Conservation (phyloP, 2,329 filamentous ascomycete genomes). For the Macroventuria anomochaeta region DNA sequence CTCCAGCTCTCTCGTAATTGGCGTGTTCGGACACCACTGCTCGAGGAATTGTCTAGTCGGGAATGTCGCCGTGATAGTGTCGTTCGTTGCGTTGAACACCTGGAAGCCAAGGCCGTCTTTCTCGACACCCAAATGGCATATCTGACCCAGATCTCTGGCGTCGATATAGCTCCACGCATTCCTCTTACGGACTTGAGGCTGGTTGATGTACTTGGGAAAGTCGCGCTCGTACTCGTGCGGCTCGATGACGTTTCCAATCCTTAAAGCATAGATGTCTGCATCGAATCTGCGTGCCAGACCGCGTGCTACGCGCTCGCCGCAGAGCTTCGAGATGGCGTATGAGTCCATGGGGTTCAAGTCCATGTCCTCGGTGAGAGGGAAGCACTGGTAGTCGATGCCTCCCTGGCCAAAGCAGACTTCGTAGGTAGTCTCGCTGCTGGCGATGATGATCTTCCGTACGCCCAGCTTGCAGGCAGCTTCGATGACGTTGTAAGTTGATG, state of each 20-base stretch:
- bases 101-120: slow-evolving; percentile 66
- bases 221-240: slow-evolving; percentile 65
- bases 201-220: slow-evolving; percentile 59
- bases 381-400: slow-evolving; percentile 61
- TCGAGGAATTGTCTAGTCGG: slow-evolving; percentile 62
- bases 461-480: slow-evolving; percentile 68
- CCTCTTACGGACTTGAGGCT: slow-evolving; percentile 59
- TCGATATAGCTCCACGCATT: slow-evolving; percentile 71
- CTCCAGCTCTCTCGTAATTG: slow-evolving; percentile 63
- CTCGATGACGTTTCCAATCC: slow-evolving; percentile 68
- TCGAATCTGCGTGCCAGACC: slow-evolving; percentile 63
- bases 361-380: slow-evolving; percentile 65
- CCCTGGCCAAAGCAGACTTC: slow-evolving; percentile 68
- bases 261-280: slow-evolving; percentile 65
- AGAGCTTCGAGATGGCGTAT: slow-evolving; percentile 67
- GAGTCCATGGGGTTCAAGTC: slow-evolving; percentile 67
- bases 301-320: slow-evolving; percentile 63
- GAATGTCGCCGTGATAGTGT: slow-evolving; percentile 63
- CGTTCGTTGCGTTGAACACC: slow-evolving; percentile 69
- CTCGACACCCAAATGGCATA: slow-evolving; percentile 62
- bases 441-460: slow-evolving; percentile 67
- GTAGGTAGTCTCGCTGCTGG: slow-evolving; percentile 65
- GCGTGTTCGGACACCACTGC: slow-evolving; percentile 57
- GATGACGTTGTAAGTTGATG: slow-evolving; percentile 66
- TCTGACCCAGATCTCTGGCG: slow-evolving; percentile 66